These are phyloP conservation scores for Aspergillus pseudotamarii DNA, from an alignment of 2,329 filamentous ascomycete genomes.

Conservation along the genomic window DNA sequence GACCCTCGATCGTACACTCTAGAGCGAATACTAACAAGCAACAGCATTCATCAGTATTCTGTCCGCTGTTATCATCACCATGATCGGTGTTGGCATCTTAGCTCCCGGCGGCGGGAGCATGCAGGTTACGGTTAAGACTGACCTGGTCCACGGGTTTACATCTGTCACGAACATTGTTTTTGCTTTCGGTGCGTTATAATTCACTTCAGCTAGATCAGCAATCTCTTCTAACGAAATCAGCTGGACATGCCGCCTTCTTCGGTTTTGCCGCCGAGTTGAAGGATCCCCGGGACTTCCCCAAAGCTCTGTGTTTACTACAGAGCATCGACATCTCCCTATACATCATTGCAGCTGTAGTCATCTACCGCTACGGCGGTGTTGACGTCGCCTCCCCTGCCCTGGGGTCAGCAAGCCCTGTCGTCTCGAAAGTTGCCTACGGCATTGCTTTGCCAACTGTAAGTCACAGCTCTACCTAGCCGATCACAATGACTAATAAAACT, in stretches of 20 bases:
- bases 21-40: conserved; percentile 1
- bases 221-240: conserved; percentile 57
- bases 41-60: conserved; percentile 65
- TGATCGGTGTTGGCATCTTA: conserved; percentile 64
- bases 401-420: conserved; percentile 58
- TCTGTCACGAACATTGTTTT: conserved; percentile 71
- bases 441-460: conserved; percentile 65
- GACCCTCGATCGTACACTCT: background rate
- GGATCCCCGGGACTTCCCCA: conserved; percentile 62
- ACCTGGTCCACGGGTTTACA: conserved; percentile 60
- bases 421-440: conserved; percentile 69
- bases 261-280: conserved; percentile 67
- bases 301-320: conserved; percentile 65
- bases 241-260: conserved; percentile 70
- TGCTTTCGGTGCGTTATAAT: conserved; percentile 64
- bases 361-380: conserved; percentile 68
- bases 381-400: conserved; percentile 68
- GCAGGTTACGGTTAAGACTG: conserved; percentile 43
- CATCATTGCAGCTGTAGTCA: conserved; percentile 65
- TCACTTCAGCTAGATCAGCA: conserved; percentile 34
- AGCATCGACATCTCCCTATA: conserved; percentile 64
- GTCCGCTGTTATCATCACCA: conserved; percentile 65
- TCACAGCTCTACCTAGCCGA: background rate
- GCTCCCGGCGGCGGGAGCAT: conserved; percentile 43
- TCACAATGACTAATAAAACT: background rate